Evolutionary conservation across 495 filamentous ascomycete species (phyloP), one percentile per base, ranked within the genome.

Genomic region (Penicillium pancosmium): DNA sequence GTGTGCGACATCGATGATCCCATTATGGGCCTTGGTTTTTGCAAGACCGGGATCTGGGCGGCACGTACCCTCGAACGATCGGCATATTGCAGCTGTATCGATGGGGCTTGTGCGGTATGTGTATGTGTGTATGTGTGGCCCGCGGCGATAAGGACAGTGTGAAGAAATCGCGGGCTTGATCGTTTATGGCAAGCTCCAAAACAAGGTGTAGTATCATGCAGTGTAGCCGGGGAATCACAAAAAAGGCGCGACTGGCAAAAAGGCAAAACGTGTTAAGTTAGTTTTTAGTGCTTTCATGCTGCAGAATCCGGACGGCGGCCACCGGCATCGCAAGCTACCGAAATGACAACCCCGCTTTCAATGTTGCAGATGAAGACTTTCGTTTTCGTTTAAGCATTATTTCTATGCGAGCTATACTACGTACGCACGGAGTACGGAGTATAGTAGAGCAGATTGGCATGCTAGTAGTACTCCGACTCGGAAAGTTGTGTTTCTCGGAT

Each of bases 251-350:
- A 27, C 46, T 23, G 46, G 46, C 21, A 48, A 48, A 48, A 48
- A 27, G 46, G 46, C 46, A 48, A 48, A 48, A 48, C 46, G 46
- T 27, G 19, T 27, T 8, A 12, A 5, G 19, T n/a, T 48, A 16
- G 41, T 44, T 23, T 23, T 23, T 44, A 9, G n/a, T 44, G 8
- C 41, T 25, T n/a, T n/a, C 31, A 18, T 35, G 56, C 50, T n/a
- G 15, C 15, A 38, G 48, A 33, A 33, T 27, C 34, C 16, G 25
- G 16, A 50, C 56, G 50, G 59, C 49, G 54, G 59, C 52, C 59
- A 57, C 59, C 54, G 54, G 48, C 25, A 23, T 60, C 52, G 35
- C 47, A 18, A 25, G 58, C 48, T 31, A 47, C 52, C 52, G 52
- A 55, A 47, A 31, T 9, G 11, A 33, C 18, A 49, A 23, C 46